Evolutionary conservation across 495 filamentous ascomycete species (phyloP).

Genomic region (Chlorociboria aeruginascens): DNA sequence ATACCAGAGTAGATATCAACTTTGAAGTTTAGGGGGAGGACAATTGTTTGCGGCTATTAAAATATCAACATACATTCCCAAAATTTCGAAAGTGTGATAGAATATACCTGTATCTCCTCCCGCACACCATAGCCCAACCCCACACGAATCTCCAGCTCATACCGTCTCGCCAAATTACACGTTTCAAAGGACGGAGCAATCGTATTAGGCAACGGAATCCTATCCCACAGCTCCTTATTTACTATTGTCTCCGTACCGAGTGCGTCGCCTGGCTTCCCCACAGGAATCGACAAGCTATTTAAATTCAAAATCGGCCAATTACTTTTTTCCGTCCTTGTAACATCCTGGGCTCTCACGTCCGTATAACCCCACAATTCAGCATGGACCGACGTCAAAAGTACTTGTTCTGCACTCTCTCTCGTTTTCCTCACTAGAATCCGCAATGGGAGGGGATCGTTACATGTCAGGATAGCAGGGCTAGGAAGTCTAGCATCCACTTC

Average conservation of each 20-base stretch:
- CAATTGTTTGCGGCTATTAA: constrained; percentile 49
- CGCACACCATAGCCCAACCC: constrained; percentile 50
- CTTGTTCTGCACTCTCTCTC: constrained; percentile 45
- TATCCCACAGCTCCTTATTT: constrained; percentile 56
- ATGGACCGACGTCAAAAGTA: constrained; percentile 67
- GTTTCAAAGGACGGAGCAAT: constrained; percentile 78
- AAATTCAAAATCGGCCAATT: constrained; percentile 60
- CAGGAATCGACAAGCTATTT: constrained; percentile 50
- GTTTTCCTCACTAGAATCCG: constrained; percentile 66
- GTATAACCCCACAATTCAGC: constrained; percentile 71
- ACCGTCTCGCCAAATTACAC: constrained; percentile 74
- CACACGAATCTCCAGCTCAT: constrained; percentile 71
- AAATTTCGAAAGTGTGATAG: neutral
- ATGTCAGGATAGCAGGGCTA: constrained; percentile 79
- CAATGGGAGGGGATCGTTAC: constrained; percentile 73
- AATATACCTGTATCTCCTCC: constrained; percentile 41
- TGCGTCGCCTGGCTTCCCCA: constrained; percentile 45
- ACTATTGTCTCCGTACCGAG: constrained; percentile 52
- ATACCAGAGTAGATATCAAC: constrained; percentile 86
- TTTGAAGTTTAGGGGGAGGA: constrained; percentile 71
- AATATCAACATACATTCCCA: neutral
- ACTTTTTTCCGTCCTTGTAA: constrained; percentile 49
- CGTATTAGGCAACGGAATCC: constrained; percentile 63
- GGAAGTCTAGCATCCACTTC: constrained; percentile 74
- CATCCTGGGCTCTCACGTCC: constrained; percentile 59